Conservation (phyloP, 2,329 filamentous ascomycete species). For the Aureobasidium pullulans region DNA sequence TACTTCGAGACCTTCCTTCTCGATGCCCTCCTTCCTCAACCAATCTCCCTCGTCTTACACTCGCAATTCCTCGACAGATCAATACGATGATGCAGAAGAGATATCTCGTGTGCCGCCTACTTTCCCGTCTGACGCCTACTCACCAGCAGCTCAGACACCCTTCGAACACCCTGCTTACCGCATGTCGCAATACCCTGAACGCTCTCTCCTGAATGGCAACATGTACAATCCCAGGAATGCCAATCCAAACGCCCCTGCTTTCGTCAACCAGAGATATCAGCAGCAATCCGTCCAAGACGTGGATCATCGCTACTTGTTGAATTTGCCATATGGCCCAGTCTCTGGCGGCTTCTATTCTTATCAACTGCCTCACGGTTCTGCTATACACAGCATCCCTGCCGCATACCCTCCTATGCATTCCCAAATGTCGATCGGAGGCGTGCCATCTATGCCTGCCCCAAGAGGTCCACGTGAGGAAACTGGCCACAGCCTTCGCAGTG, state of each 20-base stretch:
- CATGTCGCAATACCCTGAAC: slow-evolving; percentile 3
- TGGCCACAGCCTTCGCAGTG: slow-evolving; percentile 53
- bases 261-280: slow-evolving; percentile 5
- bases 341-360: slow-evolving; percentile 25
- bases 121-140: not conserved
- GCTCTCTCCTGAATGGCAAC: not conserved
- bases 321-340: not conserved
- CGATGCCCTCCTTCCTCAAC: not conserved
- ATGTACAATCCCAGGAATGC: slow-evolving; percentile 6
- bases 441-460: slow-evolving; percentile 26
- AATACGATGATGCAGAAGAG: slow-evolving; percentile 18
- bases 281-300: not conserved
- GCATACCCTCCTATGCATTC: slow-evolving; percentile 28
- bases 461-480: slow-evolving; percentile 6
- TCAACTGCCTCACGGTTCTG: slow-evolving; percentile 29
- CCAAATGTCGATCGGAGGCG: slow-evolving; percentile 11
- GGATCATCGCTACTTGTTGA: slow-evolving; percentile 1
- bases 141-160: not conserved
- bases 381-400: slow-evolving; percentile 27
- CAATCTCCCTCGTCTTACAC: not conserved
- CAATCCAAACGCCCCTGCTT: not conserved
- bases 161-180: not conserved
- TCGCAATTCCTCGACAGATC: not conserved
- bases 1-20: not conserved
- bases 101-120: slow-evolving; percentile 12